Evolutionary conservation across 495 filamentous ascomycete species (phyloP).

Genomic region (Penicillium dipodomyicola): DNA sequence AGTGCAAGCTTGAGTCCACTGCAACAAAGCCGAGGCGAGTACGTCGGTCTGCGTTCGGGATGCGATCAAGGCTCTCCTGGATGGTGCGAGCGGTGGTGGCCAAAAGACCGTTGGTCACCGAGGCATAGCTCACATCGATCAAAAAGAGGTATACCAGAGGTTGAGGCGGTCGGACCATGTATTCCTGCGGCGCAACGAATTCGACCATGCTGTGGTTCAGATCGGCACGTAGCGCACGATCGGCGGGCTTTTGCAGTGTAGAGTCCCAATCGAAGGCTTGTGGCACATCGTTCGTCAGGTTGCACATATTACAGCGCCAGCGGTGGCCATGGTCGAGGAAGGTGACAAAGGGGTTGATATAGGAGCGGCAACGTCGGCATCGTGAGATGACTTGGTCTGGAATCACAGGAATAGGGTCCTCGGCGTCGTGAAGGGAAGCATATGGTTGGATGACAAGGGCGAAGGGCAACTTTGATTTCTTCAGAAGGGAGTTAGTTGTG

Average conservation of each 20-base stretch:
- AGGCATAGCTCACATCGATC: conserved; percentile 91
- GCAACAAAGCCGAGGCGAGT: conserved; percentile 94
- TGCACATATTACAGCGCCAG: conserved; percentile 99
- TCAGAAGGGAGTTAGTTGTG: conserved; percentile 84
- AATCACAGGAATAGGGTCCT: conserved; percentile 87
- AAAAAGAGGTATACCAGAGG: conserved; percentile 97
- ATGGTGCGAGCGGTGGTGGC: conserved; percentile 93
- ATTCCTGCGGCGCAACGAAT: conserved; percentile 97
- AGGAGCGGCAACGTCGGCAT: conserved; percentile 90
- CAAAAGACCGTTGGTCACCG: conserved; percentile 88
- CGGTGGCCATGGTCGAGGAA: conserved; percentile 96
- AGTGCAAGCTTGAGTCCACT: conserved; percentile 91
- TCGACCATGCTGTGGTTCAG: conserved; percentile 93
- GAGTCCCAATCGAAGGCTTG: conserved; percentile 99
- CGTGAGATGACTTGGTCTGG: conserved; percentile 96
- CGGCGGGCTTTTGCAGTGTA: conserved; percentile 80
- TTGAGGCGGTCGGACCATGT: conserved; percentile 97
- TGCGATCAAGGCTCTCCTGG: conserved; percentile 90
- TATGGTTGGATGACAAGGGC: conserved; percentile 96
- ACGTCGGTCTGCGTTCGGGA: conserved; percentile 92
- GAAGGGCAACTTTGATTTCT: conserved; percentile 94
- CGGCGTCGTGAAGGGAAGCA: conserved; percentile 83
- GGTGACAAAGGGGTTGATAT: conserved; percentile 95
- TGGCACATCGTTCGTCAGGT: conserved; percentile 95
- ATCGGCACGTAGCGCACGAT: conserved; percentile 85